Evolutionary conservation across 2,329 filamentous ascomycete species (phyloP), one percentile per base, ranked within the genome.

Genomic region (Ophiocordyceps camponoti-floridani): DNA sequence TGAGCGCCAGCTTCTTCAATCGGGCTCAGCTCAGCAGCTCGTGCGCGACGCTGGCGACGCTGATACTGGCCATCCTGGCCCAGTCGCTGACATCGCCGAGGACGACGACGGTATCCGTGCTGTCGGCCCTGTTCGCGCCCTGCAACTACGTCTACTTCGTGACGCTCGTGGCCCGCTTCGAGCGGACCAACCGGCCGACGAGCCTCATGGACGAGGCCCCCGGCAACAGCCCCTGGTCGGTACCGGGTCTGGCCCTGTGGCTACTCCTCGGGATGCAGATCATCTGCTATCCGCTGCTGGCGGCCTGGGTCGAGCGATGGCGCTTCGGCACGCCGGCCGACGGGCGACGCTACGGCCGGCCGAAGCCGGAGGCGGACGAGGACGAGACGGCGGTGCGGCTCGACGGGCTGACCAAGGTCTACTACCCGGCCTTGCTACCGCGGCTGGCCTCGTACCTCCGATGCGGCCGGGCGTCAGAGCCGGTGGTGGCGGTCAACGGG

Each of bases 1-100:
- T 94, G 38, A 82, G 82, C 26, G 85, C 82, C 0, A 76, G 83
- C 9, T 82, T 94, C 54, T 95, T 95, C 68, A 82, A 76, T 52
- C 88, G 81, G 56, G 80, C 88, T 0, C 88, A 95, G 59, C 73
- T 95, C 4, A 91, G 84, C 46, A 88, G 89, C 27, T 89, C 93
- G 49, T 77, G 78, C 0, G 73, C 84, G 38, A 80, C 82, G 9
- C 79, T 95, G 26, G 63, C 75, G 16, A 79, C 76, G 12, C 71
- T 93, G 26, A 62, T 93, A 2, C 68, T 95, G 1, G 87, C 82
- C 14, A 83, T 95, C 52, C 67, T 94, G 19, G 80, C 86, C 0
- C 88, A 95, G 60, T 76, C 85, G 14, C 66, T 84, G 16, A 77
- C 72, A 0, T 69, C 68, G 1, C 75, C 77, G 4, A 66, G 63